Evolutionary conservation across 305 asterid genomes (phyloP), one percentile per base, ranked within the genome.

Genomic region (Fraxinus greggii): DNA sequence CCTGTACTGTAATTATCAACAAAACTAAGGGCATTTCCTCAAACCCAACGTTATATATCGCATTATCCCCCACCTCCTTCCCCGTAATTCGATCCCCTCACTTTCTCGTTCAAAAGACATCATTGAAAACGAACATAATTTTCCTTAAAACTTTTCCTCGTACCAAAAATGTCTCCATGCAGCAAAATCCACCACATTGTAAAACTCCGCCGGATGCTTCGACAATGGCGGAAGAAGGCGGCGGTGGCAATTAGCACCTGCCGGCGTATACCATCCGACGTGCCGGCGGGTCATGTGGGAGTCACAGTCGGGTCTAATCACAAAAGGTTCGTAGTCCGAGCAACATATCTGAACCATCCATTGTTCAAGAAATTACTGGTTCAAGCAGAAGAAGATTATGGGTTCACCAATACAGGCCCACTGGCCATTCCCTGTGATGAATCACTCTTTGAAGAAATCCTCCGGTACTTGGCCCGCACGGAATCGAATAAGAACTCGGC

Each of bases 141-240:
- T 72, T 29, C 33, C 61, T 7, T 21, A 0, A 5, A 40, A 23
- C 3, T 2, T 51, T 29, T 23, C 23, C 24, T 15, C 38, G 36
- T 24, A 24, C 79, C 3, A 28, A 24, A 61, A 61, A 61, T 24
- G 42, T 51, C 21, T 6, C 86, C 90, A 2, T 92, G 97, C 88
- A 89, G 95, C 91, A 95, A 92, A 87, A 93, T 93, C 88, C 93
- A 92, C 35, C 89, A 85, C 93, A 93, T 95, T 80, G 97, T 93
- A 40, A 87, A 88, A 33, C 88, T 93, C 76, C 95, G 97, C 28
- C 94, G 91, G 87, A 88, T 93, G 94, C 89, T 95, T 15, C 91
- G 93, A 0, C 86, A 92, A 56, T 95, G 99, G 99, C 87, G 99
- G 72, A 91, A 88, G 90, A 95, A 92, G 85, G 97, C 98, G 0